These are phyloP conservation scores for Colletotrichum godetiae DNA, from an alignment of 2,329 filamentous ascomycete species.

Conservation along the genomic window DNA sequence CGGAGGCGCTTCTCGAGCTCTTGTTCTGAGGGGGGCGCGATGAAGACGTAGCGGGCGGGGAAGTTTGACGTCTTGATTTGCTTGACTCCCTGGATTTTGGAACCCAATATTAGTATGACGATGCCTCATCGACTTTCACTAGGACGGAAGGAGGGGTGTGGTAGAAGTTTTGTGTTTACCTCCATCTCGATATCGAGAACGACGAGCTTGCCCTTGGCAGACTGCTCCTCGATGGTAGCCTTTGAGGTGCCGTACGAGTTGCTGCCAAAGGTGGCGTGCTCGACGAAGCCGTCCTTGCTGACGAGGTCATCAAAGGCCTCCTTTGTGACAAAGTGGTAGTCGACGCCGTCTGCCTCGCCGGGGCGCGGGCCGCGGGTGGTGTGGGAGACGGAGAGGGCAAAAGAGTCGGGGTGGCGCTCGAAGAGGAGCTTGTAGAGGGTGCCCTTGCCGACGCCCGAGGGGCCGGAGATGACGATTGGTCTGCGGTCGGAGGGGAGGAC, in stretches of 20 bases:
- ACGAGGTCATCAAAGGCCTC: constrained; percentile 77
- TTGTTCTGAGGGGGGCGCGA: constrained; percentile 81
- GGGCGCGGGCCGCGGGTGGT: constrained; percentile 83
- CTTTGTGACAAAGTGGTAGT: constrained; percentile 83
- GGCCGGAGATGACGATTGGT: constrained; percentile 83
- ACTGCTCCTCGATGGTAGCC: constrained; percentile 80
- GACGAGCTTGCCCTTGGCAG: constrained; percentile 77
- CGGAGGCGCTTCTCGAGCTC: constrained; percentile 80
- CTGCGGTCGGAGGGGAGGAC: constrained; percentile 58
- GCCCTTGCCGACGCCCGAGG: constrained; percentile 84
- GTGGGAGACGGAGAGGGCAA: constrained; percentile 73
- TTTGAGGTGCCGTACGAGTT: constrained; percentile 91
- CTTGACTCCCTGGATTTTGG: constrained; percentile 76
- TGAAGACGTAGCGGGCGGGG: constrained; percentile 84
- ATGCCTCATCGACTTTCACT: constrained; percentile 46
- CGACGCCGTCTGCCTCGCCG: constrained; percentile 79
- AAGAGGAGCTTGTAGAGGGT: constrained; percentile 82
- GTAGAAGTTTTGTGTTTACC: no score
- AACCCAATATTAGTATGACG: neutral
- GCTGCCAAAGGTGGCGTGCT: constrained; percentile 84
- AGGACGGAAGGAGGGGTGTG: neutral
- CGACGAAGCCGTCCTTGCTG: constrained; percentile 79
- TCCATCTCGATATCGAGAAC: constrained; percentile 98
- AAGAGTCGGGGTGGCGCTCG: constrained; percentile 61
- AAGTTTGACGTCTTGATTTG: constrained; percentile 85